These are phyloP conservation scores for Trichosporon sp. DNA, from an alignment of 1,284 basidiomycete species.

Conservation along the genomic window DNA sequence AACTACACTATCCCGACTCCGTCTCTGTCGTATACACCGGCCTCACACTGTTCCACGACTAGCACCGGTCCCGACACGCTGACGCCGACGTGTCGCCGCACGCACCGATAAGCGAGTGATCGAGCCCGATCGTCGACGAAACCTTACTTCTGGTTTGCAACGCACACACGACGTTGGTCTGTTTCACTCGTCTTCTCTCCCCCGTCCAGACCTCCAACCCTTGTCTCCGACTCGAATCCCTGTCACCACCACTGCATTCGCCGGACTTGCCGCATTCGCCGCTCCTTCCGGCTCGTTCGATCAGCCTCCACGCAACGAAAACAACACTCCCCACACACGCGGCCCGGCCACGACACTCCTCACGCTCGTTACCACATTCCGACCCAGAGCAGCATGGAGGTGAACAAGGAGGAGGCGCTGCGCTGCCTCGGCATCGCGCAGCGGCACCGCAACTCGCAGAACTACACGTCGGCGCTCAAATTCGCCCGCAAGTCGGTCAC, in stretches of 20 bases:
- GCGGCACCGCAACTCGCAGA: conserved; percentile 70
- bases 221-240: background rate
- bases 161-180: background rate
- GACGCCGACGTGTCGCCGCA: background rate
- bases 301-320: background rate
- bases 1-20: no score
- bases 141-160: background rate
- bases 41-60: no score
- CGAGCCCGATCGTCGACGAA: background rate
- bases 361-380: background rate
- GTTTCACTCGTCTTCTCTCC: background rate
- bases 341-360: no score
- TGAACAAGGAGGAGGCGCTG: conserved; percentile 84
- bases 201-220: no score
- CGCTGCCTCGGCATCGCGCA: conserved; percentile 77
- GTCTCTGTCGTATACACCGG: no score
- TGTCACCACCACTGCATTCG: no score
- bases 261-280: background rate
- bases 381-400: conserved; percentile 65
- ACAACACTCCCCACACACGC: background rate
- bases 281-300: background rate
- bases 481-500: conserved; percentile 88
- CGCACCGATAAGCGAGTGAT: background rate
- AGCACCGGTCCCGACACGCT: background rate
- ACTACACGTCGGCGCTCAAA: conserved; percentile 76